These are phyloP conservation scores for Pythium folliculosum DNA, from an alignment of 352 stramenopile genomes.

Conservation along the genomic window DNA sequence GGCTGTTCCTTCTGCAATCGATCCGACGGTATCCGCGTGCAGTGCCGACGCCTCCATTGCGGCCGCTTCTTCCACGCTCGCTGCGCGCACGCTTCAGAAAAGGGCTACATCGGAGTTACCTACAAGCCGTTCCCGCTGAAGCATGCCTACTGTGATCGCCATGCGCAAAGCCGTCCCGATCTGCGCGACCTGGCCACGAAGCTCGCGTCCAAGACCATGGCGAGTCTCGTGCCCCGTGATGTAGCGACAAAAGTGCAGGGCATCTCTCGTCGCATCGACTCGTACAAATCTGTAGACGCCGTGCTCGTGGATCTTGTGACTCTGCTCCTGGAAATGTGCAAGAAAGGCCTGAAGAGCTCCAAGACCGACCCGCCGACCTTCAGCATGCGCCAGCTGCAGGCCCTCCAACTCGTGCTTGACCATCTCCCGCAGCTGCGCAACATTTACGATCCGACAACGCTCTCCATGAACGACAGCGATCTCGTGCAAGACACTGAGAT, in stretches of 20 bases:
- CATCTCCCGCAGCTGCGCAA: slow-evolving; percentile 65
- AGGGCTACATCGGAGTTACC: slow-evolving; percentile 9
- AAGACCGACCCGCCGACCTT: slow-evolving; percentile 58
- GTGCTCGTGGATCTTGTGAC: slow-evolving; percentile 45
- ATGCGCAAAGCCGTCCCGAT: slow-evolving; percentile 49
- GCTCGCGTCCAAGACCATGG: slow-evolving; percentile 55
- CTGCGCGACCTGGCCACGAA: slow-evolving; percentile 50
- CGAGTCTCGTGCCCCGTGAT: slow-evolving; percentile 41
- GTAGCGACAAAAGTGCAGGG: slow-evolving; percentile 45
- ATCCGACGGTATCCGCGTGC: slow-evolving; percentile 44
- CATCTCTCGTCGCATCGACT: slow-evolving; percentile 43
- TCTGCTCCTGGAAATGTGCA: slow-evolving; percentile 51
- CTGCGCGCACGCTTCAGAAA: slow-evolving; percentile 34
- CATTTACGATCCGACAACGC: slow-evolving; percentile 40
- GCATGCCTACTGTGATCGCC: slow-evolving; percentile 73
- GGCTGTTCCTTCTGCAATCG: slow-evolving; percentile 58
- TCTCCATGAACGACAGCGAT: slow-evolving; percentile 27
- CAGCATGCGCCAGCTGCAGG: slow-evolving; percentile 63
- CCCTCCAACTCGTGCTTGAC: slow-evolving; percentile 67
- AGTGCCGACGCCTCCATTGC: slow-evolving; percentile 60
- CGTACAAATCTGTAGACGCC: slow-evolving; percentile 40
- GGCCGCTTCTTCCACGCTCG: slow-evolving; percentile 63
- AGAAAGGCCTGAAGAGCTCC: slow-evolving; percentile 47
- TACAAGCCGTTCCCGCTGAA: slow-evolving; percentile 36
- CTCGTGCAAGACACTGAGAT: slow-evolving; percentile 55